Evolutionary conservation across 768 basidiomycete genomes (phyloP), one percentile per base, ranked within the genome.

Genomic region (Lyophyllum decastes): DNA sequence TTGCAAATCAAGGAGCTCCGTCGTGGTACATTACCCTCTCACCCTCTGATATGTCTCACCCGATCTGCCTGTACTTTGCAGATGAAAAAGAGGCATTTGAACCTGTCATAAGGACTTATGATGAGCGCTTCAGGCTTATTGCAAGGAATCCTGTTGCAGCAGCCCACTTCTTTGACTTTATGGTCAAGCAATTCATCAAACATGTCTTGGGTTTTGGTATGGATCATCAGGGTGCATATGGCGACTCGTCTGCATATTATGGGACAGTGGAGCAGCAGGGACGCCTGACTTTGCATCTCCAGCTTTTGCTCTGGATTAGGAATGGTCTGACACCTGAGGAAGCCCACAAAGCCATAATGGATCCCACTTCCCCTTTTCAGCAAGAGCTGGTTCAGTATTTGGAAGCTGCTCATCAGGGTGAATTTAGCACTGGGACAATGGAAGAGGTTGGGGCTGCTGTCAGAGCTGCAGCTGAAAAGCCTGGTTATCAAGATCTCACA

Each of bases 21-120:
- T 57, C 61, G 0, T 77, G 72, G 70, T 78, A 71, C 47, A 70
- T 78, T 0, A 76, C 76, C 1, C 64, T 76, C 46, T 67, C 75
- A 2, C 75, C 75, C 9, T 66, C 71, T 8, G 73, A 75, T 57
- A 61, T 57, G 2, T 56, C 57, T 6, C 68, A 75, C 62, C 75
- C 75, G 4, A 54, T 78, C 4, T 71, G 66, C 41, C 38, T 76
- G 12, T 76, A 77, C 50, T 73, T 56, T 64, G 73, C 73, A 21
- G 71, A 61, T 22, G 43, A 34, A 0, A 56, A 71, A 2, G 45
- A 63, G 24, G 59, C 50, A 8, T 72, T 73, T 48, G 22, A 52
- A 0, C 69, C 66, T 12, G 21, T n/a, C 33, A 45, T 64, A 16
- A n/a, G n/a, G n/a, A 33, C 64, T 4, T 12, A 6, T 4, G 38